phyloP scores from a whole-genome alignment of 2,329 filamentous ascomycete species.

The Zymoseptoria crescenta region DNA sequence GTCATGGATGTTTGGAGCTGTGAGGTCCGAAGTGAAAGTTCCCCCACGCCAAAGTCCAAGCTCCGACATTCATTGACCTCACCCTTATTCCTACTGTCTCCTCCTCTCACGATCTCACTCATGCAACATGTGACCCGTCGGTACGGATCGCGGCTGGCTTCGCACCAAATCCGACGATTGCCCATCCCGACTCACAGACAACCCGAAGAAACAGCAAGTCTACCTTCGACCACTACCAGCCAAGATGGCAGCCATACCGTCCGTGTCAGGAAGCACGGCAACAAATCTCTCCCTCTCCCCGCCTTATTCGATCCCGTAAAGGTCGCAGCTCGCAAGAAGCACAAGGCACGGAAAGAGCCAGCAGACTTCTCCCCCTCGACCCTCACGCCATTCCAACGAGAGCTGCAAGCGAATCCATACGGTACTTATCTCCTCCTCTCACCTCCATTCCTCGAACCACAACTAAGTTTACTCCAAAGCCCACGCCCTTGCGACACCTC shows the following conservation, averaged over 20 bases:
- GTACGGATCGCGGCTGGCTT: not conserved
- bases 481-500: conserved; percentile 51
- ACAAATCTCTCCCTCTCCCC: conserved; percentile 38
- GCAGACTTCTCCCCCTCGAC: conserved; percentile 34
- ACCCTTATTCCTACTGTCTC: not conserved
- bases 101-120: not conserved
- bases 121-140: conserved; percentile 13
- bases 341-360: conserved; percentile 37
- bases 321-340: conserved; percentile 29
- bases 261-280: conserved; percentile 29
- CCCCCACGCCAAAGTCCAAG: not conserved
- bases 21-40: not conserved
- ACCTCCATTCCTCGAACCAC: not conserved
- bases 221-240: conserved; percentile 2
- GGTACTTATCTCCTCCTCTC: conserved; percentile 38
- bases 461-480: conserved; percentile 37
- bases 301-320: conserved; percentile 41
- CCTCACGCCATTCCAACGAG: conserved; percentile 47
- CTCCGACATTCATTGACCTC: not conserved
- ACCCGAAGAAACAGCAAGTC: not conserved
- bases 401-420: conserved; percentile 55
- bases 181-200: not conserved
- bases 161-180: not conserved
- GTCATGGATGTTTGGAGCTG: not conserved
- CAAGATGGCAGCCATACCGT: conserved; percentile 28